These are phyloP conservation scores for Didymella keratinophila DNA, from an alignment of 2,329 filamentous ascomycete genomes.

Conservation along the genomic window DNA sequence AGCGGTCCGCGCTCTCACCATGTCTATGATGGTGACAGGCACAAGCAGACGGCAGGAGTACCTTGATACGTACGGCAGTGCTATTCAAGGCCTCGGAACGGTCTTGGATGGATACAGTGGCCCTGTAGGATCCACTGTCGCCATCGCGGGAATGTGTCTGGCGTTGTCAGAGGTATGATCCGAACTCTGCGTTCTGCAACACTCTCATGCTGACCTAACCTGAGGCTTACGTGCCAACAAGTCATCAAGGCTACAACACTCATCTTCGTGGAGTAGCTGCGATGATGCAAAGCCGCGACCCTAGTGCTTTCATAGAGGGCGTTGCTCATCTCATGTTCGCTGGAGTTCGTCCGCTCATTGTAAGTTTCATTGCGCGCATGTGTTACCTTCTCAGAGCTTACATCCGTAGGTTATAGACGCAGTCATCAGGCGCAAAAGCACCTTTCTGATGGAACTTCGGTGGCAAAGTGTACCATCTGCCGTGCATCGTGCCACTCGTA, in stretches of 20 bases:
- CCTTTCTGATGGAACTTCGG: not conserved
- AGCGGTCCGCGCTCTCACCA: slow-evolving; percentile 11
- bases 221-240: not conserved
- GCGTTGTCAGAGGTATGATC: slow-evolving; percentile 10
- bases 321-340: not conserved
- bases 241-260: not conserved
- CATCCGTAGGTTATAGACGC: not conserved
- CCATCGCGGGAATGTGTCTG: slow-evolving; percentile 14
- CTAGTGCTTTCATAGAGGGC: not conserved
- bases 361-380: not conserved
- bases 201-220: not conserved
- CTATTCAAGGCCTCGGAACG: slow-evolving; percentile 10
- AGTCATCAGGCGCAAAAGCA: not conserved
- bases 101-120: not conserved
- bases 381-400: not conserved
- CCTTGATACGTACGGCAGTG: slow-evolving; percentile 10
- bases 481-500: not conserved
- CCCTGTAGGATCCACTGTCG: slow-evolving; percentile 4
- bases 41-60: slow-evolving; percentile 4
- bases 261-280: not conserved
- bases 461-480: not conserved
- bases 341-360: not conserved
- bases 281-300: not conserved
- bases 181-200: not conserved
- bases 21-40: slow-evolving; percentile 8